Percentiles rank a stretch among this genome's conserved stretches.
phyloP scores from a whole-genome alignment of 345 rosid genomes.

The Gossypium sturtianum region DNA sequence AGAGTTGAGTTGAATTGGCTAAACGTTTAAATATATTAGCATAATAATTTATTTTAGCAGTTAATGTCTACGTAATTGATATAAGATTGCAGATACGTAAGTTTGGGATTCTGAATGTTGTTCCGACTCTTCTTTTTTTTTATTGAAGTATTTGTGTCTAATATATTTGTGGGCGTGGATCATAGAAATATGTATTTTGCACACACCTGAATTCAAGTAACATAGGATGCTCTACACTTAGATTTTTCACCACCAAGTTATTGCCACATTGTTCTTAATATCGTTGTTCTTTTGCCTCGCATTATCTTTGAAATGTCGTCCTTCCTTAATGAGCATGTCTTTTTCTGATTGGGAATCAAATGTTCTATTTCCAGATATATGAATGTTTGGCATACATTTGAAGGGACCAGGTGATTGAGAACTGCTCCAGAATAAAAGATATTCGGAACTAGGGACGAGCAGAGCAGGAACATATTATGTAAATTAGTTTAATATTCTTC shows the following conservation, averaged over 20 bases:
- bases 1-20: not conserved
- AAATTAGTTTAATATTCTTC: constrained; percentile 12
- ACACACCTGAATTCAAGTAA: not conserved
- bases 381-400: not conserved
- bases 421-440: constrained; percentile 10
- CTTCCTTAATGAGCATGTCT: not conserved
- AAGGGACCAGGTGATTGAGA: not conserved
- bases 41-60: not conserved
- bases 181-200: no score
- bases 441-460: not conserved
- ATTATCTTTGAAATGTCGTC: not conserved
- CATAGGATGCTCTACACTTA: not conserved
- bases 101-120: not conserved
- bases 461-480: constrained; percentile 7
- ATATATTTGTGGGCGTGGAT: no score
- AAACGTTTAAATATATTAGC: not conserved
- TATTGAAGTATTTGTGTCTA: no score
- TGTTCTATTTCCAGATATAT: not conserved
- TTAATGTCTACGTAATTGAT: not conserved
- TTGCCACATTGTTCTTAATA: not conserved
- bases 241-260: not conserved
- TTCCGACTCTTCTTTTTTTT: not conserved
- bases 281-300: not conserved
- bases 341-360: not conserved
- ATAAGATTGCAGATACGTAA: not conserved